Evolutionary conservation across 2,329 filamentous ascomycete species (phyloP), one percentile per base, ranked within the genome.

Genomic region (Botryotinia narcissicola): DNA sequence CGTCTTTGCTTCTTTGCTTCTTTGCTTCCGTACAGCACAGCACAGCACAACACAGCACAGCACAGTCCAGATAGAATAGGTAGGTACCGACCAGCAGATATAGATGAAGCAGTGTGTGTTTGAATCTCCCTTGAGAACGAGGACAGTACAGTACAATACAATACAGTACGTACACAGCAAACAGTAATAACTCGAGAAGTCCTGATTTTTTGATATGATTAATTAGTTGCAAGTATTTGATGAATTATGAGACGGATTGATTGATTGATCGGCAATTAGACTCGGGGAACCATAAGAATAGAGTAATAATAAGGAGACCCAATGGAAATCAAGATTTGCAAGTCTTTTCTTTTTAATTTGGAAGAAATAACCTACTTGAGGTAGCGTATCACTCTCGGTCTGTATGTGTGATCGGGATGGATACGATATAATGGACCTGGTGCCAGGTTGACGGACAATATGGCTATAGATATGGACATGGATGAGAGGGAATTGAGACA

Each of bases 181-280:
- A 14, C 16, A 42, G 25, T 18, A 8, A 54, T 18, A 8, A 29
- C 51, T 54, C n/a, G 51, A 29, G 60, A 20, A 29, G 60, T 37
- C 37, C 37, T 48, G 46, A 25, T 25, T 48, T 51, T 70, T 70
- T 70, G 48, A 70, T 14, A 46, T 61, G 14, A 48, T 51, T n/a
- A n/a, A 62, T 70, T 48, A 62, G 68, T 37, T 10, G 40, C 37
- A 46, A 14, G 54, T 3, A 32, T 61, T n/a, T 35, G 22, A 25
- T 51, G 25, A 51, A n/a, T n/a, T 51, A 35, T n/a, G 20, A 29
- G 25, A 54, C 12, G 32, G 32, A 37, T 61, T n/a, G 35, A 37
- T 46, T 46, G 68, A 62, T 48, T 46, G 68, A 62, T 70, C 40
- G 57, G 25, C 54, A 62, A 61, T 61, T 62, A 62, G 68, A 62